These are phyloP conservation scores for Emergomyces africanus DNA, from an alignment of 2,329 filamentous ascomycete species.

Conservation along the genomic window DNA sequence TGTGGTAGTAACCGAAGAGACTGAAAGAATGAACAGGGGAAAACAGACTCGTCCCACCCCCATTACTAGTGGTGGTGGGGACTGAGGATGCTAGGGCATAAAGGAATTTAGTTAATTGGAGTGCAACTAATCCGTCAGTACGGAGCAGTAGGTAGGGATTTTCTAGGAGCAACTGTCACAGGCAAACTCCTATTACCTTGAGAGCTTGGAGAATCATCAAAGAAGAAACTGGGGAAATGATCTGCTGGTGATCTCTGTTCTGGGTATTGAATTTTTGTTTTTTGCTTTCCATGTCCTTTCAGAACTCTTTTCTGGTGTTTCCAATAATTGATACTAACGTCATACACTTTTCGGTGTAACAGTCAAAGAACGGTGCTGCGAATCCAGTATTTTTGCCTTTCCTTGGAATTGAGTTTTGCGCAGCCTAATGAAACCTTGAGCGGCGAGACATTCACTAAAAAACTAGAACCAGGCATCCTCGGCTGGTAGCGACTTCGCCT, in stretches of 20 bases:
- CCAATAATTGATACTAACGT: not conserved
- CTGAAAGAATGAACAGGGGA: not conserved
- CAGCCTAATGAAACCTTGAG: not conserved
- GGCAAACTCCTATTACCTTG: not conserved
- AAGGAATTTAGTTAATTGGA: not conserved
- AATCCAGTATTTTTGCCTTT: too few relatives aligned
- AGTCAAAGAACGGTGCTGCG: too few relatives aligned
- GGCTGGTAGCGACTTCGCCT: not conserved
- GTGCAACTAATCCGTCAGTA: too few relatives aligned
- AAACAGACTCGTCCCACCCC: not conserved
- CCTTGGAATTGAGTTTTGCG: too few relatives aligned
- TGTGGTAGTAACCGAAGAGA: conserved; percentile 11
- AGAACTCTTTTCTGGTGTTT: not conserved
- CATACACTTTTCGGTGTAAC: too few relatives aligned
- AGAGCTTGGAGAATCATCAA: not conserved
- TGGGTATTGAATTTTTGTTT: not conserved
- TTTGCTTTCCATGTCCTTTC: not conserved
- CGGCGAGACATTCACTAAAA: too few relatives aligned
- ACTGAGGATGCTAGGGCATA: not conserved
- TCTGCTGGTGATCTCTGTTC: not conserved
- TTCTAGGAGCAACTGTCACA: too few relatives aligned
- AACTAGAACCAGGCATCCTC: not conserved
- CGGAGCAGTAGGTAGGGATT: too few relatives aligned
- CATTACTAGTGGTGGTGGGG: not conserved
- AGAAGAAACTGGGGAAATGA: not conserved